Conservation (phyloP, 2,329 filamentous ascomycete genomes). For the Dothidotthia symphoricarpi region DNA sequence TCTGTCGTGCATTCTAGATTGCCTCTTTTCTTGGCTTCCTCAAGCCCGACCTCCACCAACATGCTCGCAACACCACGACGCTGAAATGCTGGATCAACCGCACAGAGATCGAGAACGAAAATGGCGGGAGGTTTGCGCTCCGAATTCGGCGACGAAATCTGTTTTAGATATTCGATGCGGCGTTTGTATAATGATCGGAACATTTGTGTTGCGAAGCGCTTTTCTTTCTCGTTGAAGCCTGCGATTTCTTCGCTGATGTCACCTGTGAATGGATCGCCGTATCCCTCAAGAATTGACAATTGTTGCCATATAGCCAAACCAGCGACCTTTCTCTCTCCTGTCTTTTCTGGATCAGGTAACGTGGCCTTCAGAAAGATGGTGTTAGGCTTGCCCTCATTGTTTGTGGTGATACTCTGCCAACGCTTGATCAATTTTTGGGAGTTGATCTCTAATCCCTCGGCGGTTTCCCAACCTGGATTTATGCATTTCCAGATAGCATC, state of each 20-base stretch:
- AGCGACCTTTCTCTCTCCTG: slow-evolving; percentile 40
- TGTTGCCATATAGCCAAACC: slow-evolving; percentile 59
- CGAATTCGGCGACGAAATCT: slow-evolving; percentile 39
- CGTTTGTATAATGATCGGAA: slow-evolving; percentile 47
- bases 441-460: slow-evolving; percentile 43
- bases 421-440: slow-evolving; percentile 44
- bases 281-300: slow-evolving; percentile 50
- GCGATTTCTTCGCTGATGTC: slow-evolving; percentile 27
- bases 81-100: slow-evolving; percentile 56
- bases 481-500: slow-evolving; percentile 54
- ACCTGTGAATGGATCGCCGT: slow-evolving; percentile 44
- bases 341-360: slow-evolving; percentile 37
- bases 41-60: slow-evolving; percentile 35
- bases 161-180: slow-evolving; percentile 36
- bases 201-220: slow-evolving; percentile 50
- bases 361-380: slow-evolving; percentile 57
- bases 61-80: slow-evolving; percentile 42
- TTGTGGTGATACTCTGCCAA: slow-evolving; percentile 44
- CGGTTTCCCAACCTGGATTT: slow-evolving; percentile 57
- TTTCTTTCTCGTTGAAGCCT: slow-evolving; percentile 46
- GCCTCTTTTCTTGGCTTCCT: slow-evolving; percentile 36
- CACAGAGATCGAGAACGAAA: slow-evolving; percentile 48
- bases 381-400: slow-evolving; percentile 50
- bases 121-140: slow-evolving; percentile 44
- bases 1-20: slow-evolving; percentile 40